A percentile compares a stretch with the other conserved stretches of the same genome.
These are phyloP conservation scores for Cyphellophora europaea DNA, from an alignment of 2,329 filamentous ascomycete genomes.

Conservation along the genomic window DNA sequence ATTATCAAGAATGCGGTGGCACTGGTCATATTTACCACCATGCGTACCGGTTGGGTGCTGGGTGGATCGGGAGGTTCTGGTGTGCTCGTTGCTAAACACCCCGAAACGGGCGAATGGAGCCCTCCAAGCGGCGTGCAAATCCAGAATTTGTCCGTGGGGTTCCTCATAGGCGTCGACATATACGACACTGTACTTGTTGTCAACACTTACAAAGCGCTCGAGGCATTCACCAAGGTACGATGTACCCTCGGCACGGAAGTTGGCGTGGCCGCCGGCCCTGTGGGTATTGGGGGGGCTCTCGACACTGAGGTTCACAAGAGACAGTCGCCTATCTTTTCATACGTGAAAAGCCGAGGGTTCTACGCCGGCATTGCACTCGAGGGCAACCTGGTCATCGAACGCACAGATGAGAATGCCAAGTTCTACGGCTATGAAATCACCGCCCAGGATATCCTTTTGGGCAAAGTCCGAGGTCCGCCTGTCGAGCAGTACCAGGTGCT, in stretches of 20 bases:
- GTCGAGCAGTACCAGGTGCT: slow-evolving; percentile 47
- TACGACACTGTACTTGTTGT: slow-evolving; percentile 94
- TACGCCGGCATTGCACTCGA: slow-evolving; percentile 83
- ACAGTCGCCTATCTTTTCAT: slow-evolving; percentile 67
- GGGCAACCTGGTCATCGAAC: slow-evolving; percentile 76
- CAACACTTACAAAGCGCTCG: slow-evolving; percentile 74
- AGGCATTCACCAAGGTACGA: slow-evolving; percentile 70
- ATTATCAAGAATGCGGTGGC: slow-evolving; percentile 86
- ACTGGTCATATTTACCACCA: slow-evolving; percentile 87
- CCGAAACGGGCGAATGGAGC: slow-evolving; percentile 78
- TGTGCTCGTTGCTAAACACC: slow-evolving; percentile 69
- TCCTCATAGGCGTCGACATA: slow-evolving; percentile 84
- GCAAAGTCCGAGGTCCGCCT: slow-evolving; percentile 50
- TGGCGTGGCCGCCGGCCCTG: slow-evolving; percentile 65
- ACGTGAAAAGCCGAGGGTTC: slow-evolving; percentile 81
- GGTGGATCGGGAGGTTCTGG: slow-evolving; percentile 86
- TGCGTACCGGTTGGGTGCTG: slow-evolving; percentile 87
- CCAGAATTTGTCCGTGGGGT: slow-evolving; percentile 80
- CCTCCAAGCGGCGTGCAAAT: slow-evolving; percentile 84
- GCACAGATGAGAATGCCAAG: slow-evolving; percentile 76
- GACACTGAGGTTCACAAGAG: slow-evolving; percentile 61
- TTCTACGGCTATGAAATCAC: slow-evolving; percentile 66
- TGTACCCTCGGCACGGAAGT: slow-evolving; percentile 77
- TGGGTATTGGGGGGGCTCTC: slow-evolving; percentile 64
- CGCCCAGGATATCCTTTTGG: slow-evolving; percentile 54